Percentiles rank a stretch among this genome's conserved stretches.
These are phyloP conservation scores for Galeopsis tetrahit DNA, from an alignment of 257 asterid species.

Conservation along the genomic window DNA sequence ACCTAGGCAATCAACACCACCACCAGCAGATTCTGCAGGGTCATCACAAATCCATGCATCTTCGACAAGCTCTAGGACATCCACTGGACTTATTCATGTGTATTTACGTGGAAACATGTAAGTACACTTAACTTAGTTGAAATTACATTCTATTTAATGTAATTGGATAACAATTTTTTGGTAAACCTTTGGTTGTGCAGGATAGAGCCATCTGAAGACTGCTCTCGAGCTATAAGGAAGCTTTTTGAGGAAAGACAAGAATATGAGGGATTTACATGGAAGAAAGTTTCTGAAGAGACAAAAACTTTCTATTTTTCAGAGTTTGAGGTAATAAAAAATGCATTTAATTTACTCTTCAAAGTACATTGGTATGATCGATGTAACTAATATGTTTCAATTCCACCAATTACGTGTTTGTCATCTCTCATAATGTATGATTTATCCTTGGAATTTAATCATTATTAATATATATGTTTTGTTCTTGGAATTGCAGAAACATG, in stretches of 20 bases:
- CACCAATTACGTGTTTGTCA: no score
- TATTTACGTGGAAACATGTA: background rate
- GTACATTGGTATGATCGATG: no score
- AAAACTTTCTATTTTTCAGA: background rate
- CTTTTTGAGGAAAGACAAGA: background rate
- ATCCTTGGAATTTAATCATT: no score
- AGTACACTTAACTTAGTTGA: background rate
- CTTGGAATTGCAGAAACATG: no score
- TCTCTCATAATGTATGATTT: no score
- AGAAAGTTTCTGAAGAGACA: background rate
- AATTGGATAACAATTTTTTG: background rate
- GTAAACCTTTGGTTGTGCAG: background rate
- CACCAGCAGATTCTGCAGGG: background rate
- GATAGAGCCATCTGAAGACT: background rate
- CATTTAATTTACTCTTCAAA: no score
- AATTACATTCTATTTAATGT: background rate
- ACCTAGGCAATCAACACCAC: background rate
- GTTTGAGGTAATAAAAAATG: background rate
- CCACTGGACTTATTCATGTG: background rate
- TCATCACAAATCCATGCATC: background rate
- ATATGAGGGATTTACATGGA: background rate
- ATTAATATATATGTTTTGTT: no score
- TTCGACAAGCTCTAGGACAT: constrained; percentile 1
- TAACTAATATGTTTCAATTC: no score
- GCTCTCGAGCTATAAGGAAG: background rate